Evolutionary conservation across 2,329 filamentous ascomycete species (phyloP), one percentile per base, ranked within the genome.

Genomic region (Fusarium devonianum): DNA sequence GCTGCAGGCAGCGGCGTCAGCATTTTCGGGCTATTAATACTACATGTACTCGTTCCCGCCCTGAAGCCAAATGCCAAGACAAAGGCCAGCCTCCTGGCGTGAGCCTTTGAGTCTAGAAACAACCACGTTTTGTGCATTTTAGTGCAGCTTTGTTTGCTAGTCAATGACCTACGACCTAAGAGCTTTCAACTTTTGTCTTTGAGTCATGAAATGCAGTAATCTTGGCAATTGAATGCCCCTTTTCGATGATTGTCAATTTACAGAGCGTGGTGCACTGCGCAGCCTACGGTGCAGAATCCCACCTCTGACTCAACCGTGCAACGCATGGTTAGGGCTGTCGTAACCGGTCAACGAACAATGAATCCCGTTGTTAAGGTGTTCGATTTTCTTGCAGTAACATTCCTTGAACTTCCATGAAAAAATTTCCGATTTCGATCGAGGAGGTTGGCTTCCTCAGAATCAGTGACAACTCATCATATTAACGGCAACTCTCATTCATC

Each of bases 61-160:
- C n/a, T n/a, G n/a, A n/a, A n/a, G n/a, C 22, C 19, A 13, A 22
- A 33, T 21, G 39, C 25, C 28, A 35, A 43, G 43, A 17, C 44
- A n/a, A 29, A 18, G 32, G 12, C 34, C 40, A 26, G 35, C 18
- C 45, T 40, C 38, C 39, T 17, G 25, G 37, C 39, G 35, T 44
- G 38, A 57, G 52, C 28, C 45, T 58, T 42, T 41, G 28, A 36
- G 34, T n/a, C 39, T 21, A 41, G 39, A 36, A 46, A 12, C 28
- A 19, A 34, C 34, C 35, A 46, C 37, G 17, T 35, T 58, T 38
- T 34, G 49, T 21, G 18, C 33, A 47, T 35, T 22, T 28, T 14
- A 29, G 22, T 30, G 29, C 39, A 33, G 14, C 16, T 30, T 29
- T 32, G n/a, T n/a, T 21, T 19, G 14, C n/a, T 11, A 26, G 33